Evolutionary conservation across 352 stramenopile genomes (phyloP).

Genomic region (Blastocystis sp.): DNA sequence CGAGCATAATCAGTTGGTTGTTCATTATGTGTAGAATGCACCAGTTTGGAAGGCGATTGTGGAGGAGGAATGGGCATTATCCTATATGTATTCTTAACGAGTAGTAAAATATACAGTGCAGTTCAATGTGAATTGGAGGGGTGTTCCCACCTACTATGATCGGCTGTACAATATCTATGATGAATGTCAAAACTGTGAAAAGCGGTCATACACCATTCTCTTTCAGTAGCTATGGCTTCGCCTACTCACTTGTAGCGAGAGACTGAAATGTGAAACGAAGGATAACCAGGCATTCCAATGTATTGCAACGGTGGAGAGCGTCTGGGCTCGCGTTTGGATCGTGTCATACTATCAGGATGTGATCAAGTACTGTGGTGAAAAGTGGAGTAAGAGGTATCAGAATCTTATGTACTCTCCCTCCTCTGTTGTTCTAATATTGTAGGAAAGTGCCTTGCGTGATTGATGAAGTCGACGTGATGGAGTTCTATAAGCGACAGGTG

Average conservation of each 20-base stretch:
- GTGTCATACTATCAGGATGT: neutral
- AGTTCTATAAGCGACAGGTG: neutral
- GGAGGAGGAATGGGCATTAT: neutral
- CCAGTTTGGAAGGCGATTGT: neutral
- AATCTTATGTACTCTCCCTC: neutral
- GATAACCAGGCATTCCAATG: slow-evolving; percentile 1
- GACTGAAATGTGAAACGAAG: neutral
- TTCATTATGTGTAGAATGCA: neutral
- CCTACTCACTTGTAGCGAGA: neutral
- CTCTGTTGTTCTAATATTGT: too few relatives aligned
- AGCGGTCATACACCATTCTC: neutral
- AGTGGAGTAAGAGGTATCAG: slow-evolving; percentile 13
- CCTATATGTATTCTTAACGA: neutral
- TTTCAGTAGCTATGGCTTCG: neutral
- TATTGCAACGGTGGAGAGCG: neutral
- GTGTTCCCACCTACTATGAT: neutral
- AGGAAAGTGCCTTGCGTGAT: slow-evolving; percentile 45
- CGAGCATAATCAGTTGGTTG: neutral
- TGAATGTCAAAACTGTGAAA: neutral
- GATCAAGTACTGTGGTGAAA: slow-evolving; percentile 9
- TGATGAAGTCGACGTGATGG: slow-evolving; percentile 25
- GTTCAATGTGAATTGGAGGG: neutral
- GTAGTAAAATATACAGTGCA: neutral
- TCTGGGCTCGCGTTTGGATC: slow-evolving; percentile 42
- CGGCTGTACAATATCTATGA: neutral